Percentiles rank a stretch among this genome's conserved stretches.
Conservation (phyloP, 2,329 filamentous ascomycete genomes). For the Eutypella sp. region DNA sequence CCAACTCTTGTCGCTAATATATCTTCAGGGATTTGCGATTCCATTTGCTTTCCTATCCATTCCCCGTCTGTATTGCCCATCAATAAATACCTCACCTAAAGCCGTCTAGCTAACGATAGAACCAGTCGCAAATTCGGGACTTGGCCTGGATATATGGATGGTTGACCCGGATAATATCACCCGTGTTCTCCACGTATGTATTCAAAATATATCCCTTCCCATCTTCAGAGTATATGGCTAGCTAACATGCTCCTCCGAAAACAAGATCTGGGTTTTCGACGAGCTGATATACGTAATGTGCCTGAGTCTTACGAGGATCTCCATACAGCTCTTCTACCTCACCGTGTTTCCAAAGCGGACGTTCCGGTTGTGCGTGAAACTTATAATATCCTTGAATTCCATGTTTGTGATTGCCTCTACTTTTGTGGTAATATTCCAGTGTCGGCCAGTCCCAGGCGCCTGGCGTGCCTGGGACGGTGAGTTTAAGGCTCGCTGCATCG, state of each 20-base stretch:
- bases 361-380: slow-evolving; percentile 9
- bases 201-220: neutral
- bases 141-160: slow-evolving; percentile 36
- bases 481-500: slow-evolving; percentile 11
- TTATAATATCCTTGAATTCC: slow-evolving; percentile 14
- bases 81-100: neutral
- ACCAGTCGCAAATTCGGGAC: slow-evolving; percentile 26
- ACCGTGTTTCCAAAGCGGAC: slow-evolving; percentile 14
- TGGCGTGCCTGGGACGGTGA: slow-evolving; percentile 17
- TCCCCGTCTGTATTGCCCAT: slow-evolving; percentile 5
- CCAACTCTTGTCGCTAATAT: neutral
- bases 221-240: neutral
- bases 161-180: slow-evolving; percentile 32
- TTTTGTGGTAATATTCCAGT: slow-evolving; percentile 15
- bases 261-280: slow-evolving; percentile 12
- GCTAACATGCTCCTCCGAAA: too few relatives aligned
- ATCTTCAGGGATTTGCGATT: slow-evolving; percentile 5
- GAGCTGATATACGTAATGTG: slow-evolving; percentile 15
- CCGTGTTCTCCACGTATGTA: slow-evolving; percentile 25
- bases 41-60: slow-evolving; percentile 6
- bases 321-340: slow-evolving; percentile 22
- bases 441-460: slow-evolving; percentile 13
- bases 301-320: slow-evolving; percentile 18
- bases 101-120: too few relatives aligned
- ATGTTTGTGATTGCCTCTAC: slow-evolving; percentile 12